Percentiles rank a stretch among this genome's conserved stretches.
Conservation (phyloP, 495 filamentous ascomycete species). For the Bacidia rubella region DNA sequence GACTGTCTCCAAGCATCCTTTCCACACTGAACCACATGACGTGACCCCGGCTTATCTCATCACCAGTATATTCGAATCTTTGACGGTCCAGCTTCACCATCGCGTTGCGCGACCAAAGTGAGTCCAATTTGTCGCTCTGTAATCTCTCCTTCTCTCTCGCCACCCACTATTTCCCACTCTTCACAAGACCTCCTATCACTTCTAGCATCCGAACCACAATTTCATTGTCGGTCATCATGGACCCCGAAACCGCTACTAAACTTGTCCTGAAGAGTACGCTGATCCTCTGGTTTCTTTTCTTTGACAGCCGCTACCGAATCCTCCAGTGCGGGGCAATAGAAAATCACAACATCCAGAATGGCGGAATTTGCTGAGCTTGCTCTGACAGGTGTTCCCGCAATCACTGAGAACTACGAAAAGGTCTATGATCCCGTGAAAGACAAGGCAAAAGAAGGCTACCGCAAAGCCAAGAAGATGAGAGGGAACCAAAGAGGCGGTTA, state of each 20-base stretch:
- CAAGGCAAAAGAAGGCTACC: slow-evolving; percentile 12
- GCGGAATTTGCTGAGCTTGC: slow-evolving; percentile 17
- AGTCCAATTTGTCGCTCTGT: not conserved
- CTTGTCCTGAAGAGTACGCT: not conserved
- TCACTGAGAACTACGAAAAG: slow-evolving; percentile 20
- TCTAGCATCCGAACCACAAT: not conserved
- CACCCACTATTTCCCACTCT: not conserved
- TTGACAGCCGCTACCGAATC: not conserved
- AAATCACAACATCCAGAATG: not conserved
- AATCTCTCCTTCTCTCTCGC: not conserved
- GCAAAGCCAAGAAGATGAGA: slow-evolving; percentile 12
- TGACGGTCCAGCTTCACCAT: too few relatives aligned
- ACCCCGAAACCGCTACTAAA: not conserved
- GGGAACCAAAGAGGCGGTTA: slow-evolving; percentile 27
- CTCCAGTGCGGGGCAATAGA: not conserved
- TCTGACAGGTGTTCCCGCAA: slow-evolving; percentile 13
- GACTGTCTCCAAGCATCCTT: not conserved
- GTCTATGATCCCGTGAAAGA: slow-evolving; percentile 19
- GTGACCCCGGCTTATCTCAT: not conserved
- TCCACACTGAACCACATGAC: not conserved
- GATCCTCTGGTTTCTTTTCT: not conserved
- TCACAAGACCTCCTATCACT: not conserved
- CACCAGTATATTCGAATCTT: not conserved
- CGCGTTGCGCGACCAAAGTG: too few relatives aligned
- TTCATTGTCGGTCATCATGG: not conserved